Evolutionary conservation across 140 eudicot species (phyloP).

Genomic region (Flaveria floridana): DNA sequence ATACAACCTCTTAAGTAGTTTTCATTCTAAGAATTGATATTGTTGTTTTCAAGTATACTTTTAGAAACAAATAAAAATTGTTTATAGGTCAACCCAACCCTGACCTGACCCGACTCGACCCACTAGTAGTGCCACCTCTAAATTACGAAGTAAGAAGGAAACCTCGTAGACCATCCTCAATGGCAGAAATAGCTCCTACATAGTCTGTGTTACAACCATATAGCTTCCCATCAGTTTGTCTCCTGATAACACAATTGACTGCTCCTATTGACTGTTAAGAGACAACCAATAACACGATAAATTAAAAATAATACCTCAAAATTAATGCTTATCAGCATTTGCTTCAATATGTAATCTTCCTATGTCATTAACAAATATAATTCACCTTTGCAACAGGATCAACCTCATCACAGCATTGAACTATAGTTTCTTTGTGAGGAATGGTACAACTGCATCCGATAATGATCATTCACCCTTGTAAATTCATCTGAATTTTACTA

Average conservation of each 20-base stretch:
- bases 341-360: constrained; percentile 7
- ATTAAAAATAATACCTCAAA: neutral
- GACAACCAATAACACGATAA: constrained; percentile 12
- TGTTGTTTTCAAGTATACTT: neutral
- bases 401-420: constrained; percentile 69
- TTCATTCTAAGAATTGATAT: neutral
- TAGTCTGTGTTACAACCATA: constrained; percentile 92
- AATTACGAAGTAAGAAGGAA: constrained; percentile 31
- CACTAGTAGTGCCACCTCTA: neutral
- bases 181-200: constrained; percentile 87
- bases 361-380: neutral
- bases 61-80: neutral
- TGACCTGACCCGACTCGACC: neutral
- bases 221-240: constrained; percentile 67
- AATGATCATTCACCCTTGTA: constrained; percentile 5
- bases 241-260: constrained; percentile 72
- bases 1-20: neutral
- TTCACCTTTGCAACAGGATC: constrained; percentile 86
- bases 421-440: constrained; percentile 84
- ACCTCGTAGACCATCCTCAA: constrained; percentile 87
- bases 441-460: constrained; percentile 69
- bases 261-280: constrained; percentile 85
- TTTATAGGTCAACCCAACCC: constrained; percentile 7
- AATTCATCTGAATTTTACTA: constrained; percentile 4
- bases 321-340: constrained; percentile 3